Evolutionary conservation across 768 basidiomycete species (phyloP), one percentile per base, ranked within the genome.

Genomic region (Amanita inopinata): DNA sequence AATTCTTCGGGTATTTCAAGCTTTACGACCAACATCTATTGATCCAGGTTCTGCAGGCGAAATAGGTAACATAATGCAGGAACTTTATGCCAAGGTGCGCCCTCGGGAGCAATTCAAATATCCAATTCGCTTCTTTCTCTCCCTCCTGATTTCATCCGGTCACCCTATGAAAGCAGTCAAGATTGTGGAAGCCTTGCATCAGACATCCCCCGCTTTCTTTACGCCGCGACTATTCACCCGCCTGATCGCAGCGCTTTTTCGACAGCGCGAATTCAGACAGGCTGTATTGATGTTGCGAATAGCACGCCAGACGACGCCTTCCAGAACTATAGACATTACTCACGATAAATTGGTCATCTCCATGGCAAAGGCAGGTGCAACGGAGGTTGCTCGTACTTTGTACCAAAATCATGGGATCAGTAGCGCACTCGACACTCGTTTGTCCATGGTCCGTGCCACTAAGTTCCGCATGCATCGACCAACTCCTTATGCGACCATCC

Each of bases 41-140:
- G 53, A 62, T 11, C 40, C 58, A 4, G 37, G 40, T 3, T 51
- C 64, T 19, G 61, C 63, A n/a, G 45, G 51, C 17, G 47, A 54
- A 3, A 38, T 78, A 18, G 61, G 56, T 8, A 46, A 63, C n/a
- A 53, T 53, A 4, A 52, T 78, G 27, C 47, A 46, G 33, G 52
- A 50, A 1, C 44, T 73, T 24, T 78, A 71, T 44, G 33, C 47
- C 6, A 52, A 52, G 2, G 56, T 51, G 3, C 49, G 50, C 12
- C 70, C 70, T 0, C 54, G 62, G 0, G 25, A 27, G 5, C 44
- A 49, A 5, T 45, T 55, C 46, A 70, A 70, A 41, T 66, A 69
- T 49, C 69, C 67, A n/a, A 53, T 79, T 24, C 66, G 72, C 8
- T 70, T 65, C 38, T 62, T 73, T 19, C 56, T 77, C 43, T 53